A percentile compares a stretch with the other conserved stretches of the same genome.
phyloP scores from a whole-genome alignment of 768 basidiomycete species.

The Collybia mongolica region DNA sequence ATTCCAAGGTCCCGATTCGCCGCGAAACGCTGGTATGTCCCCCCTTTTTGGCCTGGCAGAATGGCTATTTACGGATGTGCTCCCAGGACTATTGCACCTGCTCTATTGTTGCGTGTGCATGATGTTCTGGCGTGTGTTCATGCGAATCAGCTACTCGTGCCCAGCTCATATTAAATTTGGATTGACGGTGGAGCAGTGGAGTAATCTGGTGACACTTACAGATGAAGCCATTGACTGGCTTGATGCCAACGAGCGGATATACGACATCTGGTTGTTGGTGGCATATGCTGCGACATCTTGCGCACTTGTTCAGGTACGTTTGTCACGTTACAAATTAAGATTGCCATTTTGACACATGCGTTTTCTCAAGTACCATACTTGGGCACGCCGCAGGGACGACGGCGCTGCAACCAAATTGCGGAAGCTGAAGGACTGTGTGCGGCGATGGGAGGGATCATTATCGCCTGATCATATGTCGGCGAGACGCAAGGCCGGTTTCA shows the following conservation, averaged over 20 bases:
- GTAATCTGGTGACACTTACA: slow-evolving; percentile 65
- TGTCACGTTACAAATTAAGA: slow-evolving; percentile 4
- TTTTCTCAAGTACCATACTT: slow-evolving; percentile 80
- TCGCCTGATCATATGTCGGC: slow-evolving; percentile 95
- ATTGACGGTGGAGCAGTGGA: slow-evolving; percentile 80
- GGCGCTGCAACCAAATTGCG: slow-evolving; percentile 73
- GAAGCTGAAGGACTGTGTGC: slow-evolving; percentile 80
- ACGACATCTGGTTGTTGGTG: slow-evolving; percentile 86
- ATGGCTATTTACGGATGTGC: background rate
- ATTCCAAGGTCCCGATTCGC: slow-evolving; percentile 70
- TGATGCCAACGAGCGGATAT: slow-evolving; percentile 71
- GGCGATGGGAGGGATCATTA: slow-evolving; percentile 83
- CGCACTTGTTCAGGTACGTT: slow-evolving; percentile 82
- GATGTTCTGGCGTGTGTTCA: slow-evolving; percentile 98
- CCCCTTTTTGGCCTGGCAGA: background rate
- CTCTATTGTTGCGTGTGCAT: slow-evolving; percentile 89
- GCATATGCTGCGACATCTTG: slow-evolving; percentile 88
- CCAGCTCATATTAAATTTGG: slow-evolving; percentile 88
- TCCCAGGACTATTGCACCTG: slow-evolving; percentile 80
- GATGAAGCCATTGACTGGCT: slow-evolving; percentile 90
- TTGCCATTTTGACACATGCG: slow-evolving; percentile 4
- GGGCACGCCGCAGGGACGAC: slow-evolving; percentile 78
- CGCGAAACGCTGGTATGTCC: slow-evolving; percentile 63
- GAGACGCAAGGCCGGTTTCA: slow-evolving; percentile 72
- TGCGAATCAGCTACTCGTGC: slow-evolving; percentile 93